Base-by-base conservation (phyloP, 257 asterid species). In the Rehmannia glutinosa region DNA sequence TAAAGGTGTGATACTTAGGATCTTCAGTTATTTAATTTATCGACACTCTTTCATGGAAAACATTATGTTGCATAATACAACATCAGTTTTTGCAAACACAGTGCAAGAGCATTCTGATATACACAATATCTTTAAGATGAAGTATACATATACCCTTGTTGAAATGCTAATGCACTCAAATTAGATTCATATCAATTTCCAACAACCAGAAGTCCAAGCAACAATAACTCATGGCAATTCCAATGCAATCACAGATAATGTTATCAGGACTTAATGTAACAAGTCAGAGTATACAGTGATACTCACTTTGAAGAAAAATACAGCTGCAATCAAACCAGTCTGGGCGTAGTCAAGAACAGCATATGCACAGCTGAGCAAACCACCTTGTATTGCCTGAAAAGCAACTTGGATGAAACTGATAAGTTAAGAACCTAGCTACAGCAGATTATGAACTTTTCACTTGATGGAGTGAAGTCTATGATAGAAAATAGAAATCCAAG, bases 291-390 rank as follows among this genome's bases (percentile, higher is more conserved):
- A 52, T 27, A 56, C 49, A 42, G 20, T 46, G 64, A 57, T 47
- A 80, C 96, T 81, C 72, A 85, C 99, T 75, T 94, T 91, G 69
- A 94, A 94, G 95, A 91, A 85, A 75, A 94, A 94, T 19, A 94
- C 99, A 23, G 99, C 94, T 32, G 97, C 99, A 76, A 94, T 91
- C 78, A 94, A 70, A 80, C 99, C 97, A 42, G 97, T 91, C 76
- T 94, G 97, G 65, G 99, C 99, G 79, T 94, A 91, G 84, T 94
- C 99, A 52, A 94, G 97, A 80, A 85, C 91, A 19, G 95, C 90
- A 51, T 94, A 94, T 51, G 81, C 76, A 62, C 92, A 84, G 68
- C 72, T 87, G 78, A 91, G 96, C 64, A 91, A 73, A 45, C 91
- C 92, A 56, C 96, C 83, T 75, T 94, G 99, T 50, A 94, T 30